These are phyloP conservation scores for Candida suzukii DNA, from an alignment of 805 yeast species.

Conservation along the genomic window DNA sequence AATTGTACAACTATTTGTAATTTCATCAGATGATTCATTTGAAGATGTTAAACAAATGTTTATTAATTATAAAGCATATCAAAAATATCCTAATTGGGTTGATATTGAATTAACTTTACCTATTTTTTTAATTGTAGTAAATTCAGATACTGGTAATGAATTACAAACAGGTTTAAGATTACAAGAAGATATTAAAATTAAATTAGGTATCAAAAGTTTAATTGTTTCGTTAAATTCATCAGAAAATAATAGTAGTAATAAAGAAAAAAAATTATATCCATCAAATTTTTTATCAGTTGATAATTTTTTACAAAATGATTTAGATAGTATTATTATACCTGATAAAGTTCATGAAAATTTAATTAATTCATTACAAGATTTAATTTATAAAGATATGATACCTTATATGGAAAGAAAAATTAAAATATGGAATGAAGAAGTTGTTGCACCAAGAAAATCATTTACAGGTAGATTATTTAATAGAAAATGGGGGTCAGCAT, in stretches of 20 bases:
- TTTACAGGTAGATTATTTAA: constrained; percentile 66
- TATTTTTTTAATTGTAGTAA: constrained; percentile 42
- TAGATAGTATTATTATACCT: constrained; percentile 15
- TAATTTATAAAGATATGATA: constrained; percentile 43
- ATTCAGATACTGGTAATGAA: constrained; percentile 36
- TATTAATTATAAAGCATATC: constrained; percentile 39
- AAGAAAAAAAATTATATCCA: constrained; percentile 12
- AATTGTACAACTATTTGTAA: constrained; percentile 60
- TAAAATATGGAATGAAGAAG: constrained; percentile 79
- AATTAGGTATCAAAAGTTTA: constrained; percentile 13
- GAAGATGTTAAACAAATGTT: constrained; percentile 53
- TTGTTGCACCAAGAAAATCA: constrained; percentile 70
- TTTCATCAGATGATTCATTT: constrained; percentile 47
- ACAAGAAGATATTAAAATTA: constrained; percentile 23
- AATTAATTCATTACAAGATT: constrained; percentile 34
- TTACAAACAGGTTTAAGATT: constrained; percentile 28
- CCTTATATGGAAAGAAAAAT: constrained; percentile 85
- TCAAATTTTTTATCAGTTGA: constrained; percentile 34
- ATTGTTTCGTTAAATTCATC: constrained; percentile 10
- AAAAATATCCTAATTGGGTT: constrained; percentile 51
- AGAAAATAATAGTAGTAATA: constrained; percentile 1
- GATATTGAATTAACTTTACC: constrained; percentile 58
- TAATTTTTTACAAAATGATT: constrained; percentile 29
- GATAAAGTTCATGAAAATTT: constrained; percentile 20
- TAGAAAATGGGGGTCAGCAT: constrained; percentile 24